A percentile compares a stretch with the other conserved stretches of the same genome.
These are phyloP conservation scores for Vitellaria paradoxa DNA, from an alignment of 179 eudicot genomes.

Conservation along the genomic window DNA sequence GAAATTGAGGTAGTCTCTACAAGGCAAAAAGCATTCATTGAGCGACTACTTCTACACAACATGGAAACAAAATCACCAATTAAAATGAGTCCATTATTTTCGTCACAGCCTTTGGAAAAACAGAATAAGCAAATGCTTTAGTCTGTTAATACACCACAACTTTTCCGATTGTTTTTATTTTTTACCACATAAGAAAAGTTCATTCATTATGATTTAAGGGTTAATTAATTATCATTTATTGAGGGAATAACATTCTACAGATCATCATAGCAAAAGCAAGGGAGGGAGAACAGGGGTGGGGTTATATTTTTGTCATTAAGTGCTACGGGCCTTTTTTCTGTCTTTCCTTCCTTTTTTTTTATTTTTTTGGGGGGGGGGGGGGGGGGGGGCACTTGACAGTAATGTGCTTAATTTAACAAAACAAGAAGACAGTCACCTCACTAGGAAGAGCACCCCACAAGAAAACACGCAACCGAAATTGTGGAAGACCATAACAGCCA, in stretches of 20 bases:
- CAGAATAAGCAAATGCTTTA: background rate
- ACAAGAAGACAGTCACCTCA: conserved; percentile 47
- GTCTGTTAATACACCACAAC: background rate
- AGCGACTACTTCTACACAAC: background rate
- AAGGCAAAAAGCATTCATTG: conserved; percentile 18
- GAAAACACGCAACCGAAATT: conserved; percentile 90
- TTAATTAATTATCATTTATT: too few relatives aligned
- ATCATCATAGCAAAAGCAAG: too few relatives aligned
- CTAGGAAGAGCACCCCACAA: conserved; percentile 85
- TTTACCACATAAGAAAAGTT: too few relatives aligned
- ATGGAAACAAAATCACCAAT: background rate
- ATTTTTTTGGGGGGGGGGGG: too few relatives aligned
- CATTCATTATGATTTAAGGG: too few relatives aligned
- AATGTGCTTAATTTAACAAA: background rate
- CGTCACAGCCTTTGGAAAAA: background rate
- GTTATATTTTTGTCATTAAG: too few relatives aligned
- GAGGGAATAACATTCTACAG: too few relatives aligned
- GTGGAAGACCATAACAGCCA: conserved; percentile 95
- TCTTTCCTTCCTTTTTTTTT: too few relatives aligned
- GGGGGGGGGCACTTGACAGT: too few relatives aligned
- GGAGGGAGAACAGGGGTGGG: too few relatives aligned
- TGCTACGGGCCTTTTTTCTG: too few relatives aligned
- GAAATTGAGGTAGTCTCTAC: conserved; percentile 88
- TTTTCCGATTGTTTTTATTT: too few relatives aligned
- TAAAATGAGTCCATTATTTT: background rate